Evolutionary conservation across 306 rosid species (phyloP), one percentile per base, ranked within the genome.

Genomic region (Sicyos baderoa): DNA sequence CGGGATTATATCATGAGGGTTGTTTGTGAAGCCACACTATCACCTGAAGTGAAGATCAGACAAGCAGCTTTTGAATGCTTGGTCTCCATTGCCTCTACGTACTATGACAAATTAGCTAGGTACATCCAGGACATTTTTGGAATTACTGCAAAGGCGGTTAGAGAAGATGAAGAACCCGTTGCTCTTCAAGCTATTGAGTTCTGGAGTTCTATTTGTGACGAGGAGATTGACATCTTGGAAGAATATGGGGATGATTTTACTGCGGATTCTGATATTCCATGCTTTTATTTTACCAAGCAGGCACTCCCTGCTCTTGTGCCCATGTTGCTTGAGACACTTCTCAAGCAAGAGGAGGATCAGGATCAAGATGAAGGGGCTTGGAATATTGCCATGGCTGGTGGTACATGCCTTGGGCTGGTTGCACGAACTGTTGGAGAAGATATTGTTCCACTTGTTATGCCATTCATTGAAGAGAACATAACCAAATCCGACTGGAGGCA

Each of bases 331-430:
- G 97, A 91, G 79, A 87, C 97, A 0, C 80, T 91, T 15, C 85
- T 87, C 7, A 91, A 89, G 84, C 97, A 91, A 80, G 96, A 91
- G 72, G 96, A 91, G 79, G 96, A 89, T 78, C 97, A 89, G 74
- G 97, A 91, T 84, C 97, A 87, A 73, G 97, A 91, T 47, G 97
- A 91, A 79, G 97, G 94, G 48, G 96, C 97, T 19, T 91, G 97
- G 97, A 91, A 91, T 74, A 87, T 91, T 84, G 97, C 97, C 54
- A 91, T 91, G 97, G 97, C 97, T 76, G 97, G 97, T 42, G 97
- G 97, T 40, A 91, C 97, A 9, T 91, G 97, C 75, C 76, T 91
- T 83, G 96, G 97, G 18, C 77, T 91, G 76, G 95, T 89, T 79
- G 97, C 97, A 69, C 85, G 91, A 1, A 89, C 95, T 6, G 96